Evolutionary conservation across 2,329 filamentous ascomycete species (phyloP).

Genomic region (Beauveria pseudobassiana): DNA sequence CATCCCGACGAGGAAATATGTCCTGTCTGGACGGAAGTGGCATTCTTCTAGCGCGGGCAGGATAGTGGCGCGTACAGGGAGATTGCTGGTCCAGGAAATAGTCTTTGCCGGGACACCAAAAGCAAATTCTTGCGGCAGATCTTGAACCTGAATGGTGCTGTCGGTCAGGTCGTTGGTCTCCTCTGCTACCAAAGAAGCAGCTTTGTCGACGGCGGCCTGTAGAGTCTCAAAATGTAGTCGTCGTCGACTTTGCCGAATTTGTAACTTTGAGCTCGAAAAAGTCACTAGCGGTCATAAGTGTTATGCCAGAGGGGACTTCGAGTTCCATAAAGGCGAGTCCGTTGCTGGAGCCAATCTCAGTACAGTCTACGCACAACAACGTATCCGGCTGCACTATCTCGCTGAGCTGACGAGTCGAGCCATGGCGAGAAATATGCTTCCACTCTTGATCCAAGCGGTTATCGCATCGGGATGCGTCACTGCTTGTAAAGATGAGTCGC

Average conservation of each 20-base stretch:
- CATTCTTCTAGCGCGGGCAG: constrained; percentile 2
- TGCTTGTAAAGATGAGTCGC: neutral
- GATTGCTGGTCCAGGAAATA: neutral
- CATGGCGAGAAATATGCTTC: neutral
- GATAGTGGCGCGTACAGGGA: neutral
- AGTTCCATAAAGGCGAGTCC: neutral
- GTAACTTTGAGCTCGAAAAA: neutral
- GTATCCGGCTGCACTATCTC: neutral
- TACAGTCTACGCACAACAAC: neutral
- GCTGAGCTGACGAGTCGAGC: neutral
- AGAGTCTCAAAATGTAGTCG: neutral
- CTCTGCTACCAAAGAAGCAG: neutral
- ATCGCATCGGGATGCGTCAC: neutral
- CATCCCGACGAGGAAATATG: constrained; percentile 27
- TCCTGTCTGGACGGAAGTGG: constrained; percentile 7
- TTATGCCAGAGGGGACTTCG: neutral
- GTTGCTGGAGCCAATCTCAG: neutral
- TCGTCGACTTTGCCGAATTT: neutral
- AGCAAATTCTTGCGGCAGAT: neutral
- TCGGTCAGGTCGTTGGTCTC: neutral
- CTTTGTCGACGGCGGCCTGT: neutral
- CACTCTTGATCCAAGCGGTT: neutral
- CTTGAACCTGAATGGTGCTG: neutral
- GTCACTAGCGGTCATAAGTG: neutral
- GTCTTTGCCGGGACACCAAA: neutral